phyloP scores from a whole-genome alignment of 208 protist genomes.

The Leishmania gerbilli region DNA sequence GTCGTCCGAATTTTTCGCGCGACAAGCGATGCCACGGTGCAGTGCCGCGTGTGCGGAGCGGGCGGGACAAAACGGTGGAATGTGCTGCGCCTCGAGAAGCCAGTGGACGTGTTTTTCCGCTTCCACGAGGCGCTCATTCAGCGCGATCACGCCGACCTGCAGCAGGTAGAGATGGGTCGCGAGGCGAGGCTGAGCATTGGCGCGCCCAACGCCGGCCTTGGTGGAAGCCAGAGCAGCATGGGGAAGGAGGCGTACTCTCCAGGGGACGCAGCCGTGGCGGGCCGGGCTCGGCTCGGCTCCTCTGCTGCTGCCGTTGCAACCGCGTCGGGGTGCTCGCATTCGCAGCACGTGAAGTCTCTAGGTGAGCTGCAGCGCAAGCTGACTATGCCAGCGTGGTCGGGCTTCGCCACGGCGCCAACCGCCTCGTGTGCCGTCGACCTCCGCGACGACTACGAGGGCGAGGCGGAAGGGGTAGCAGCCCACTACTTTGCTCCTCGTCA shows the following conservation, averaged over 20 bases:
- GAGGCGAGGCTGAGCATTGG: constrained; percentile 19
- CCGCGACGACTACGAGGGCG: constrained; percentile 31
- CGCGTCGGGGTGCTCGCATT: neutral
- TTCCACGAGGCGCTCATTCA: constrained; percentile 84
- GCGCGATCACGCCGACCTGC: constrained; percentile 61
- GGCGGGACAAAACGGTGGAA: constrained; percentile 49
- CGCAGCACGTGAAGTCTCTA: constrained; percentile 21
- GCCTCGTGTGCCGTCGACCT: constrained; percentile 13
- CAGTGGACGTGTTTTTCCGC: constrained; percentile 88
- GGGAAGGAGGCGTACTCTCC: neutral
- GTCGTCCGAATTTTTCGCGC: constrained; percentile 63
- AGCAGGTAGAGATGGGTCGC: constrained; percentile 38
- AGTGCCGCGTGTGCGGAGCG: constrained; percentile 72
- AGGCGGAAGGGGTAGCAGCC: constrained; percentile 34
- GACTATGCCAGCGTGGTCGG: constrained; percentile 5
- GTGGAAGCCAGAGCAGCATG: constrained; percentile 3
- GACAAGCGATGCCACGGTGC: constrained; percentile 55
- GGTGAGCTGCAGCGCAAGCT: constrained; percentile 36
- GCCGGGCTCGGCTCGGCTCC: neutral
- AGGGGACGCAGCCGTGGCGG: neutral
- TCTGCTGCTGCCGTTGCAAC: neutral
- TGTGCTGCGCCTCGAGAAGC: constrained; percentile 76
- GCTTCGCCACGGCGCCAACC: neutral
- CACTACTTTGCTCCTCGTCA: constrained; percentile 50
- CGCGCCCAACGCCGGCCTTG: neutral